Evolutionary conservation across 768 basidiomycete species (phyloP), one percentile per base, ranked within the genome.

Genomic region (Auriscalpium orientale): DNA sequence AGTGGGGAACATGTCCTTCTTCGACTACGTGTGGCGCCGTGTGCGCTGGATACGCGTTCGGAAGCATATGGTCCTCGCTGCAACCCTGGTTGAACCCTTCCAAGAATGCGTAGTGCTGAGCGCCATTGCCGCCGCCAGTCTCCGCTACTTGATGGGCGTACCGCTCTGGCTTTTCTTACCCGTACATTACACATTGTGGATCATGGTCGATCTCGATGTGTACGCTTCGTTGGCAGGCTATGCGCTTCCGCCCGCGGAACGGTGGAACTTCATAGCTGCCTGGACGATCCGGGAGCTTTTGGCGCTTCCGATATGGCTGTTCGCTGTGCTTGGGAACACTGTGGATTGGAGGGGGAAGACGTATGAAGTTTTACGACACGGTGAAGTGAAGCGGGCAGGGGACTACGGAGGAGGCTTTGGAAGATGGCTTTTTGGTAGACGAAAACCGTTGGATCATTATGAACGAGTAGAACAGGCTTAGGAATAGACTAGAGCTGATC

Each of bases 11-110:
- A 94, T 99, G 88, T 75, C 85, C 2, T 74, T 98, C 52, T 71
- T 70, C 35, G 92, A 89, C 65, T 99, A 97, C 71, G 76, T 98
- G 56, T 83, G 83, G 78, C 80, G 97, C 37, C 84, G 97, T 33
- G 84, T 93, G 18, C 85, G 97, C 2, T 99, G 97, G 97, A 92
- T 99, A 65, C 84, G 97, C 46, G 95, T 98, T 35, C 83, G 97
- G 52, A 98, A 95, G 69, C 85, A 84, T 64, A 98, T 98, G 93
- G 87, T 91, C 8, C 68, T 91, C 44, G 76, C 80, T 9, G 95
- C 94, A 16, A 98, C 94, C 1, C 54, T 98, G 53, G 62, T 90
- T 18, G 97, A 99, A 68, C 97, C 97, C 2, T 84, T 98, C 67
- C 97, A 94, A 16, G 97, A 99, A 71, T 85, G 83, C 46, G 69